Evolutionary conservation across 495 filamentous ascomycete species (phyloP).

Genomic region (Polyplosphaeria fusca): DNA sequence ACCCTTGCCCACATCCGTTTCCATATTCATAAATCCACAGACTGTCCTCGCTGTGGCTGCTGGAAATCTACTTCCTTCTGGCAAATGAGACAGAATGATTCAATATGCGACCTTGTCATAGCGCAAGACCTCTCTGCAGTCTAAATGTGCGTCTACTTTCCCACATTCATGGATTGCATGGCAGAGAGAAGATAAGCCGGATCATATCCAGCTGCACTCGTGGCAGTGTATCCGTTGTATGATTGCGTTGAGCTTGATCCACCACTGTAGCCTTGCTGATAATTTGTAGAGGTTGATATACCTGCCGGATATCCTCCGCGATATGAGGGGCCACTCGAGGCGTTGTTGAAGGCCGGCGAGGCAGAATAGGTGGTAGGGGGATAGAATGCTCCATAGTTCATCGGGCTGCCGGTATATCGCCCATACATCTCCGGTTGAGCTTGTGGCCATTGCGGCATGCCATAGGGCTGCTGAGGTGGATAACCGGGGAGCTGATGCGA

Average conservation of each 20-base stretch:
- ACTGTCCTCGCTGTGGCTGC: no score
- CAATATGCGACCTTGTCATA: no score
- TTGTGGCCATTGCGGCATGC: background rate
- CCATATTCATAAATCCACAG: no score
- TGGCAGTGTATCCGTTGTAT: background rate
- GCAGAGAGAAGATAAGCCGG: background rate
- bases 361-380: slow-evolving; percentile 15
- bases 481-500: slow-evolving; percentile 15
- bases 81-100: no score
- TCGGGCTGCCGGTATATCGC: slow-evolving; percentile 11
- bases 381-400: slow-evolving; percentile 18
- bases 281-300: background rate
- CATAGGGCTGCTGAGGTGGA: background rate
- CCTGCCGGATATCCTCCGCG: slow-evolving; percentile 1
- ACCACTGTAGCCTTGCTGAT: background rate
- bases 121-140: background rate
- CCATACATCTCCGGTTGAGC: slow-evolving; percentile 1
- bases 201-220: background rate
- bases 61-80: no score
- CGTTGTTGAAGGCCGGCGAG: slow-evolving; percentile 8
- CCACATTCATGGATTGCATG: slow-evolving; percentile 7
- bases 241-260: background rate
- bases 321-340: background rate
- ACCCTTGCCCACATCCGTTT: no score
- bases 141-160: background rate